Conservation (phyloP, 1,139 yeast species). For the Candida sp. region DNA sequence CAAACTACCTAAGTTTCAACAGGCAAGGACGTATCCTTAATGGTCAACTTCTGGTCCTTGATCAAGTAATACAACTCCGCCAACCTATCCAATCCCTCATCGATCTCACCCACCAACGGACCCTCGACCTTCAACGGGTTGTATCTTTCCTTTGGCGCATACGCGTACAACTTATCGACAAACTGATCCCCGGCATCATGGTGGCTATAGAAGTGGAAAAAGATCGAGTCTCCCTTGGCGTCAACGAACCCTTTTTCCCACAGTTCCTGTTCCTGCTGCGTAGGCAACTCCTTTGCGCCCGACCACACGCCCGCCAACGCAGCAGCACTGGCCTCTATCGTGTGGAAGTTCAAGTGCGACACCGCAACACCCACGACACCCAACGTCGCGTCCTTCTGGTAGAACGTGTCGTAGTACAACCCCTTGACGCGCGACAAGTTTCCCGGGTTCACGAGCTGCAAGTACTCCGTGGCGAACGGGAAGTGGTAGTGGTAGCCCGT, state of each 20-base stretch:
- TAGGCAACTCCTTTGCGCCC: conserved; percentile 28
- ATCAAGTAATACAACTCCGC: conserved; percentile 28
- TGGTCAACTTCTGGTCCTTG: conserved; percentile 14
- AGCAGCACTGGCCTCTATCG: conserved; percentile 47
- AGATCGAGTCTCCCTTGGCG: conserved; percentile 23
- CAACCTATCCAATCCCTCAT: conserved; percentile 23
- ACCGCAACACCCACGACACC: conserved; percentile 44
- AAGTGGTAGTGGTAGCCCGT: conserved; percentile 44
- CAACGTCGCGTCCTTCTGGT: conserved; percentile 45
- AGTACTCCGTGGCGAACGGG: conserved; percentile 29
- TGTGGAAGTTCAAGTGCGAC: conserved; percentile 43
- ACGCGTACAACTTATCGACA: conserved; percentile 25
- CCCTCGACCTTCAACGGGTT: conserved; percentile 31
- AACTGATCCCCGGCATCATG: conserved; percentile 22
- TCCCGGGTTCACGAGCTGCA: conserved; percentile 28
- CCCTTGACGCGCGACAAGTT: conserved; percentile 36
- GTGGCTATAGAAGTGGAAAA: conserved; percentile 30
- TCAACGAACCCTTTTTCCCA: conserved; percentile 31
- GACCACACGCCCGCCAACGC: conserved; percentile 55
- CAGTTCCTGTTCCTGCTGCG: conserved; percentile 28
- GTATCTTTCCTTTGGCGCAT: conserved; percentile 26
- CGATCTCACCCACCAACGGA: conserved; percentile 25
- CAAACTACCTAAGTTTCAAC: not conserved
- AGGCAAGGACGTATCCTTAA: conserved; percentile 12
- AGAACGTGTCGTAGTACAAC: conserved; percentile 41